Base-by-base conservation (phyloP, 2,329 filamentous ascomycete species). In the Colletotrichum sp. region DNA sequence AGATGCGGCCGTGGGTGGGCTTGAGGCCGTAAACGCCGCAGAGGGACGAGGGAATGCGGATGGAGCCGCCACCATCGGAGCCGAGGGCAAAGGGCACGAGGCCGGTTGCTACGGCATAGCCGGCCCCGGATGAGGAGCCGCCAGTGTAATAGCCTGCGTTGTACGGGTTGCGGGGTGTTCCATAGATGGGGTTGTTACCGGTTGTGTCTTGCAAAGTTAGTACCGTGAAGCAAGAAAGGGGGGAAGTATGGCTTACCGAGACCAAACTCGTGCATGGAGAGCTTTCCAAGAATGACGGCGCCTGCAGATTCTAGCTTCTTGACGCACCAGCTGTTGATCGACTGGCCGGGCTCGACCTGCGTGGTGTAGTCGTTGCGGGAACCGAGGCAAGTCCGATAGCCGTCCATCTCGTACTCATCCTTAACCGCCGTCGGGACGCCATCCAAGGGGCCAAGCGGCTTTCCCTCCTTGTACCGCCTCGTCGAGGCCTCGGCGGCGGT, bases 11-110 rank as follows among this genome's bases (percentile, higher is more conserved):
- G 81, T 95, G 93, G 0, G 91, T 92, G 0, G 94, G 89, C 81
- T 96, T 96, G 52, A 96, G 88, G 0, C 95, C 94, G 81, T 92
- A 96, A 8, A 95, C 86, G 13, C 93, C 93, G 81, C 94, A 96
- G 81, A 93, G 95, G 9, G 90, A 90, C 0, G 93, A 88, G 0
- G 95, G 95, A 39, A 96, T 92, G 2, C 95, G 91, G 78, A 96
- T 93, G 66, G 91, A 94, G 72, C 94, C 94, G 36, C 94, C 94
- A 19, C 93, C 94, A 80, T 96, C 94, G 52, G 90, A 92, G 19
- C 94, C 95, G 15, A 95, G 88, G 0, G 93, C 92, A 72, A 95
- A 90, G 1, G 95, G 94, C 1, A 95, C 88, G 3, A 96, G 87
- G 0, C 95, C 94, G 8, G 92, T 85, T 3, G 89, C 88, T n/a